Percentiles rank a stretch among this genome's conserved stretches.
These are phyloP conservation scores for Gossypium aridum DNA, from an alignment of 441 rosid species.

Conservation along the genomic window DNA sequence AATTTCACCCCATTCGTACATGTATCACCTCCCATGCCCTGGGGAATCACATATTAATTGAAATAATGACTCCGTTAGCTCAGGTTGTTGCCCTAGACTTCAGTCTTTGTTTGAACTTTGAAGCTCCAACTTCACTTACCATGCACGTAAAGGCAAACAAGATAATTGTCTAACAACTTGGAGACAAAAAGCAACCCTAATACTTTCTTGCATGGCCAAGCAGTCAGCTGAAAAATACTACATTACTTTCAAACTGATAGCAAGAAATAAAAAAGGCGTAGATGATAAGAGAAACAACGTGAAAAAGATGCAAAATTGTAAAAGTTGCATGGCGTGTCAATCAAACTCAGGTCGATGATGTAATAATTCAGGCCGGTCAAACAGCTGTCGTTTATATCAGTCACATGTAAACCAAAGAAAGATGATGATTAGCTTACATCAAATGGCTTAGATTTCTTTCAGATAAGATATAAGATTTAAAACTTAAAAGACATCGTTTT, in stretches of 20 bases:
- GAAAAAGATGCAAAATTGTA: not conserved
- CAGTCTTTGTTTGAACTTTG: slow-evolving; percentile 7
- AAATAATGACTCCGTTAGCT: not conserved
- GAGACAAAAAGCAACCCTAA: slow-evolving; percentile 39
- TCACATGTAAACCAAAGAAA: slow-evolving; percentile 11
- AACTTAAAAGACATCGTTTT: not conserved
- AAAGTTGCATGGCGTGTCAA: slow-evolving; percentile 21
- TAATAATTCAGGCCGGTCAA: slow-evolving; percentile 27
- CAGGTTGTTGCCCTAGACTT: not conserved
- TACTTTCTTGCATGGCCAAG: slow-evolving; percentile 38
- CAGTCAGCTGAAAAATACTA: not conserved
- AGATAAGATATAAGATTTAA: not conserved
- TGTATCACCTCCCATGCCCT: not conserved
- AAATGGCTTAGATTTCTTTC: slow-evolving; percentile 1
- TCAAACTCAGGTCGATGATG: slow-evolving; percentile 16
- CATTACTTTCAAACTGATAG: not conserved
- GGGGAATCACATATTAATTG: not conserved
- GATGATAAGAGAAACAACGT: not conserved
- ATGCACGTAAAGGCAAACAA: slow-evolving; percentile 42
- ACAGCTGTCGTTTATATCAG: slow-evolving; percentile 6
- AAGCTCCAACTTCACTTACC: slow-evolving; percentile 36
- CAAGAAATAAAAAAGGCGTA: not conserved
- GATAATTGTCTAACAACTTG: slow-evolving; percentile 29
- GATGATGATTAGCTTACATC: slow-evolving; percentile 4
- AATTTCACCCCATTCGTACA: too few relatives aligned